Evolutionary conservation across 1,139 yeast species (phyloP).

Genomic region (Kurtzmaniella quercitrusa): DNA sequence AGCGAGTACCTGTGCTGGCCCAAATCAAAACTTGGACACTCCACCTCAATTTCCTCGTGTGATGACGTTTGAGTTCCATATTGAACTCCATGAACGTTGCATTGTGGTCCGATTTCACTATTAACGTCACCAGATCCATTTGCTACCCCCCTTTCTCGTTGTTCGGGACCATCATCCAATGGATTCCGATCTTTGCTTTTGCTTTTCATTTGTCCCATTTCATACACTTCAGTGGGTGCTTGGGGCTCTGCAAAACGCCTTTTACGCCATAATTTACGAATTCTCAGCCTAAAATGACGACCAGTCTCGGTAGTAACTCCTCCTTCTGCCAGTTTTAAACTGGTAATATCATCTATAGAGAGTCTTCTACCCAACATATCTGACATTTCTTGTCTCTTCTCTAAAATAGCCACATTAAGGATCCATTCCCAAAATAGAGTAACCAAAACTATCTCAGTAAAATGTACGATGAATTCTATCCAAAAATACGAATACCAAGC

Average conservation of each 20-base stretch:
- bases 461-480: conserved; percentile 33
- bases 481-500: conserved; percentile 35
- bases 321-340: conserved; percentile 10
- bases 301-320: neutral
- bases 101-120: neutral
- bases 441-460: conserved; percentile 35
- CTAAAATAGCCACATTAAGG: conserved; percentile 37
- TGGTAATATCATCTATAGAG: conserved; percentile 33
- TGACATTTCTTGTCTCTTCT: conserved; percentile 37
- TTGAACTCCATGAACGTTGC: neutral
- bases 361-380: conserved; percentile 48
- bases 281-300: neutral
- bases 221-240: neutral
- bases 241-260: neutral
- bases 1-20: neutral
- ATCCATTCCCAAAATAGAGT: conserved; percentile 53
- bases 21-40: neutral
- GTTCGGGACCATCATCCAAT: too few relatives aligned
- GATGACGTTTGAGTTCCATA: neutral
- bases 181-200: too few relatives aligned
- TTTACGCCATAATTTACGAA: neutral
- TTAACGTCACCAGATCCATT: too few relatives aligned
- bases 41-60: neutral
- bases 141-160: too few relatives aligned
- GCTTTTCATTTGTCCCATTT: neutral